Base-by-base conservation (phyloP, 352 stramenopile genomes). In the Pilasporangium apinafurcum region DNA sequence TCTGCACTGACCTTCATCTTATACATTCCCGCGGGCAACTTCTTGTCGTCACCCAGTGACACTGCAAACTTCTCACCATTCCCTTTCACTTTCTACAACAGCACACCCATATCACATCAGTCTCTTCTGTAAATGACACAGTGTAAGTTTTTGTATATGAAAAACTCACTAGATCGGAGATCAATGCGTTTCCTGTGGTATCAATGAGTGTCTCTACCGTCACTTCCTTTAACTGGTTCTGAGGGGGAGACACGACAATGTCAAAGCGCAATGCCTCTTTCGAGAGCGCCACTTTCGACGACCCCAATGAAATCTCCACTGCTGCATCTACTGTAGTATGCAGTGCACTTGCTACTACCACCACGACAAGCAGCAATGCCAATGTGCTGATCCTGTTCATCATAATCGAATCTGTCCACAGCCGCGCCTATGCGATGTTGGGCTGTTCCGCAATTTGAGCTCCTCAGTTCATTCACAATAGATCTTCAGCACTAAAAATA, bases 1-100 rank as follows among this genome's bases (percentile, higher is more conserved):
- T 62, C 44, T 1, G 63, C 65, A 32, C 59, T 65, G 12, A 90
- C 74, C 59, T 87, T 87, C 50, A 90, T 72, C 65, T 90, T 90
- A 68, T 90, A 90, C 57, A 90, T 67, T 3, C 77, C 77, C 1
- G 77, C 60, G 26, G 61, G 31, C 8, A 87, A 61, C 47, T 73
- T 79, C 18, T 63, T 50, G 30, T 72, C 53, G 34, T 51, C 56
- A 26, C 54, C 42, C 13, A 86, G 51, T 26, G 64, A 48, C 20
- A 56, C 62, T 36, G 74, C 50, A 29, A 86, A 90, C 55, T 64
- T 85, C 32, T 59, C 64, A 39, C 77, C 77, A 42, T 86, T 55
- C 20, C 77, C 74, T 17, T 59, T 59, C n/a, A 81, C 61, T 54
- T 79, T 79, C 77, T 89, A n/a, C n/a, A n/a, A n/a, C n/a, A n/a